Percentiles rank a stretch among this genome's conserved stretches.
phyloP scores from a whole-genome alignment of 192 early-diverging fungal genomes.

The Rhizophagus sp. region DNA sequence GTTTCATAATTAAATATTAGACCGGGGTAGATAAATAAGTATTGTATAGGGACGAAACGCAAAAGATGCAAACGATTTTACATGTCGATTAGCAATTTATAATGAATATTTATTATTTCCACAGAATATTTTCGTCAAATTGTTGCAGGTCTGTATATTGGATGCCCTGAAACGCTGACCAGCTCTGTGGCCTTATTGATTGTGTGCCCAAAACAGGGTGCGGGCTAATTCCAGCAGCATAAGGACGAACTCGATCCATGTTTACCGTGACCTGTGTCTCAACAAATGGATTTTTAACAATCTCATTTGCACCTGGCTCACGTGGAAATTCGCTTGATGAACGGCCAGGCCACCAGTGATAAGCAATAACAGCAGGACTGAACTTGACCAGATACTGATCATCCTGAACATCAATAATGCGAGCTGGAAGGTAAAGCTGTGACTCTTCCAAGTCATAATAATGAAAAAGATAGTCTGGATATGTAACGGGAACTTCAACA shows the following conservation, averaged over 20 bases:
- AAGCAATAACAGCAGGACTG: conserved; percentile 15
- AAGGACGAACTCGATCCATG: conserved; percentile 25
- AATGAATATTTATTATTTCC: neutral
- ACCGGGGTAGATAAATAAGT: too few species aligned
- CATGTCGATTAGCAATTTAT: neutral
- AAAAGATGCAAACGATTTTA: too few species aligned
- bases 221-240: neutral
- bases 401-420: conserved; percentile 17
- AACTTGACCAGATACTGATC: conserved; percentile 24
- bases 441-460: conserved; percentile 15
- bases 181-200: conserved; percentile 19
- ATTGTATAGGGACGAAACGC: too few species aligned
- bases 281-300: conserved; percentile 16
- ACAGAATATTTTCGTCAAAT: conserved; percentile 15
- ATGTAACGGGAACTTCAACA: conserved; percentile 24
- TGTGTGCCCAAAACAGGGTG: conserved; percentile 7
- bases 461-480: conserved; percentile 17
- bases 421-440: conserved; percentile 27
- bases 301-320: neutral
- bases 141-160: conserved; percentile 21
- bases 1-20: too few species aligned
- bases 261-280: neutral
- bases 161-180: conserved; percentile 24
- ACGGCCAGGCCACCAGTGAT: conserved; percentile 26
- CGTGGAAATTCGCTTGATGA: conserved; percentile 13